Evolutionary conservation across 805 yeast species (phyloP), one percentile per base, ranked within the genome.

Genomic region (Yamadazyma philogaea): DNA sequence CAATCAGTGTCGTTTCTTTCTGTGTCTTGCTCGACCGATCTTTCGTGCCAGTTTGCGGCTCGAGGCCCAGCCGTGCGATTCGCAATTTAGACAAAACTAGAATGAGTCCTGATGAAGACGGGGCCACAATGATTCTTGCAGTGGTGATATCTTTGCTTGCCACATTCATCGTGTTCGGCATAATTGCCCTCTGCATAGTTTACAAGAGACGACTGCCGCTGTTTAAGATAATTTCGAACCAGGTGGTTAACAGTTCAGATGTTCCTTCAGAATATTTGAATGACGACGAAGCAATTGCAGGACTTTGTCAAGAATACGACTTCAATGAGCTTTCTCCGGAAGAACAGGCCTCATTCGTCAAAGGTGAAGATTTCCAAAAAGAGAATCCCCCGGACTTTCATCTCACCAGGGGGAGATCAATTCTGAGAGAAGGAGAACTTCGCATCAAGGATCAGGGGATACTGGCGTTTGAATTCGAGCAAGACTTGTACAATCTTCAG

Each of bases 401-500:
- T n/a, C 51, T 63, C 39, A 50, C 52, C 19, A 52, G 68, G 32
- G 75, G 75, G 3, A 54, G 53, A 16, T 57, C 70, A 1, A 59
- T 54, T 37, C 53, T 65, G 2, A 42, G 51, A 7, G 64, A 59
- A 21, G 67, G 57, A 44, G 66, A 61, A 15, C 45, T 47, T 4
- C 41, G 58, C 10, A 55, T 67, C 34, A 61, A 59, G 38, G 74
- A 70, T 18, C 53, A 55, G 34, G 75, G 75, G 7, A 58, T 68
- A 16, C 51, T 49, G 44, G 74, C 74, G 6, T 70, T 66, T 43
- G 68, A 64, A 43, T 70, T 68, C 41, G 69, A 61, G 33, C 70
- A 63, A 45, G 74, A 70, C 21, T 40, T 36, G 12, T 60, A 57
- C 21, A 47, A 57, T 38, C 44, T 67, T 11, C 54, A 56, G 15